These are phyloP conservation scores for Phytophthora quininea DNA, from an alignment of 352 stramenopile species.

Conservation along the genomic window DNA sequence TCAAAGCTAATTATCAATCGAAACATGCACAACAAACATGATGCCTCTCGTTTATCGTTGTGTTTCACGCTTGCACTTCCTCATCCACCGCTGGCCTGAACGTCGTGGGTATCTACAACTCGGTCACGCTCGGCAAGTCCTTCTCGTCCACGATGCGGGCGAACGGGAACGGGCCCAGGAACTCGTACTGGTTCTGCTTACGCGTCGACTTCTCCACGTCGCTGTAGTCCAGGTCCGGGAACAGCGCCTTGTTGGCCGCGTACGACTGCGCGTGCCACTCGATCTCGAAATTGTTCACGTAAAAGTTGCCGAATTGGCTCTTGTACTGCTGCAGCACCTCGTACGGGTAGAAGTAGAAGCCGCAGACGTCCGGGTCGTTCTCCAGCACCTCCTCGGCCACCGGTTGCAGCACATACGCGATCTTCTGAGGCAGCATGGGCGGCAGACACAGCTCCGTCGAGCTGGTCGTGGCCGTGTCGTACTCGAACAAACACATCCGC, in stretches of 20 bases:
- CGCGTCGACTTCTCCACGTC: slow-evolving; percentile 63
- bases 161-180: slow-evolving; percentile 73
- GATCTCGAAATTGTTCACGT: slow-evolving; percentile 76
- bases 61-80: neutral
- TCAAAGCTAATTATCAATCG: too few species aligned
- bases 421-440: slow-evolving; percentile 60
- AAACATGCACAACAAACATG: too few species aligned
- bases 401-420: slow-evolving; percentile 63
- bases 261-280: slow-evolving; percentile 75
- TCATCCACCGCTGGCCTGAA: neutral
- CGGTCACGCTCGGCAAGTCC: slow-evolving; percentile 28
- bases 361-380: slow-evolving; percentile 73
- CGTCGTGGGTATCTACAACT: too few species aligned
- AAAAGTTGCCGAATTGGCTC: slow-evolving; percentile 65
- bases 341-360: slow-evolving; percentile 82
- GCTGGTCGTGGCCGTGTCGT: slow-evolving; percentile 47
- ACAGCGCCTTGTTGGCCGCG: slow-evolving; percentile 54
- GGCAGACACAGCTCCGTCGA: slow-evolving; percentile 67
- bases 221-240: slow-evolving; percentile 62
- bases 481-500: slow-evolving; percentile 76
- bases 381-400: slow-evolving; percentile 52
- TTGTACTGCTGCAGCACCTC: slow-evolving; percentile 65
- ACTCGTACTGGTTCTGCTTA: slow-evolving; percentile 70
- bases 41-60: too few species aligned
- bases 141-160: slow-evolving; percentile 58